Percentiles rank a stretch among this genome's conserved stretches.
Conservation (phyloP, 768 basidiomycete genomes). For the Podaxis sp. region DNA sequence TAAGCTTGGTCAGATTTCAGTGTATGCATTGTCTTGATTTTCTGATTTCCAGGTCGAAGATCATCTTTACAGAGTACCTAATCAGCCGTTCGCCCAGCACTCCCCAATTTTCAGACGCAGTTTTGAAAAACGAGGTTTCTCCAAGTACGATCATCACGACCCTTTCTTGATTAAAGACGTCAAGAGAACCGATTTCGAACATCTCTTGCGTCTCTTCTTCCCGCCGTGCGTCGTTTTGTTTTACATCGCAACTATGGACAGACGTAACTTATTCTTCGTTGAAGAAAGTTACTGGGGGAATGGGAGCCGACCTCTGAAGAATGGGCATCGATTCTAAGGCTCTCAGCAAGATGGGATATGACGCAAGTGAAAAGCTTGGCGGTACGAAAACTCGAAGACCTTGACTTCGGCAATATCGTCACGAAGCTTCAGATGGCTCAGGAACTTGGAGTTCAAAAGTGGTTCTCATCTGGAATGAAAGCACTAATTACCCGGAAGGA, state of each 20-base stretch:
- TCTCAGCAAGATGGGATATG: constrained; percentile 6
- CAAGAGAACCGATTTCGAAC: neutral
- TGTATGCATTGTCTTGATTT: neutral
- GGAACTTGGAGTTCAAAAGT: neutral
- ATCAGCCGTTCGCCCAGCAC: constrained; percentile 1
- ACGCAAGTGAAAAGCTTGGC: neutral
- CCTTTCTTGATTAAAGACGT: neutral
- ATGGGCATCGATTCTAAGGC: constrained; percentile 3
- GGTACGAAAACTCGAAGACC: neutral
- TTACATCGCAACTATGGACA: neutral
- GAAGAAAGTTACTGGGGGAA: neutral
- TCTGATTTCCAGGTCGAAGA: neutral
- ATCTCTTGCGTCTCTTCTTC: constrained; percentile 2
- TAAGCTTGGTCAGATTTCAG: neutral
- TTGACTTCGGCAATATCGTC: neutral
- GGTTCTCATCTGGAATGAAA: constrained; percentile 5
- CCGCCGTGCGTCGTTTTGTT: neutral
- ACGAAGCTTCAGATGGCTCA: constrained; percentile 4
- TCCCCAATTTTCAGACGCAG: neutral
- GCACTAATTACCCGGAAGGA: neutral
- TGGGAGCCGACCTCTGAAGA: neutral
- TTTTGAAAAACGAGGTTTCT: neutral
- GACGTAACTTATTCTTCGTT: neutral
- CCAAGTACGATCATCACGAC: neutral
- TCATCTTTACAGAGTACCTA: constrained; percentile 1